Evolutionary conservation across 257 asterid species (phyloP).

Genomic region (Penstemon barbatus): DNA sequence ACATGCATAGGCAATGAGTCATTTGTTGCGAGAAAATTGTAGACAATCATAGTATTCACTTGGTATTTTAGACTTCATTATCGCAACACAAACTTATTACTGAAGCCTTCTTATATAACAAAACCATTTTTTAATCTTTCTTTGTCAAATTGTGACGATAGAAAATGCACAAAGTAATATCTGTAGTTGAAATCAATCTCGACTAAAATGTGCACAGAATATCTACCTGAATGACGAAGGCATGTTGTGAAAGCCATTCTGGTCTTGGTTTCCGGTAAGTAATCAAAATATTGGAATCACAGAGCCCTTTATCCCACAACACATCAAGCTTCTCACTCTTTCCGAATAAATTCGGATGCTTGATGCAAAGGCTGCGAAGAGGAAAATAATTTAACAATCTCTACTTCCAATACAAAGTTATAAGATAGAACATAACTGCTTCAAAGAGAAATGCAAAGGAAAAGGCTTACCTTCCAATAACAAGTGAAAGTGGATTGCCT

Average conservation of each 20-base stretch:
- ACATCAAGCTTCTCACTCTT: slow-evolving; percentile 96
- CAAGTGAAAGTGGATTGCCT: slow-evolving; percentile 79
- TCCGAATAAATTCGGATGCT: slow-evolving; percentile 95
- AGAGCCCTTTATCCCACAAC: slow-evolving; percentile 91
- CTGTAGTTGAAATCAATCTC: neutral
- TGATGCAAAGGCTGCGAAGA: slow-evolving; percentile 76
- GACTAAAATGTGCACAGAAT: neutral
- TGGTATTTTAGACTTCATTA: neutral
- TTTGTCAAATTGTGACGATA: neutral
- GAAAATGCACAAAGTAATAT: slow-evolving; percentile 3
- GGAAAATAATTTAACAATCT: slow-evolving; percentile 20
- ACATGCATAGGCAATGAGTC: slow-evolving; percentile 3
- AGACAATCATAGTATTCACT: slow-evolving; percentile 9
- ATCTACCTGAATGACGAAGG: slow-evolving; percentile 82
- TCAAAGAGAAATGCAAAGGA: neutral
- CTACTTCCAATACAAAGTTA: neutral
- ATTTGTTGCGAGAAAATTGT: slow-evolving; percentile 13
- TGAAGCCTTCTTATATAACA: slow-evolving; percentile 3
- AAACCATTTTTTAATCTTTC: slow-evolving; percentile 2
- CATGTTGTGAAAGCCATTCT: slow-evolving; percentile 84
- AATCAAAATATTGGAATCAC: slow-evolving; percentile 79
- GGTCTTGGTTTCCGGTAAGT: slow-evolving; percentile 89
- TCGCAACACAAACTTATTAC: neutral
- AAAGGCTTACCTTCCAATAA: slow-evolving; percentile 72
- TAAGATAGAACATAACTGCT: neutral